These are phyloP conservation scores for Aspergillus wentii DNA, from an alignment of 495 filamentous ascomycete species.

Conservation along the genomic window DNA sequence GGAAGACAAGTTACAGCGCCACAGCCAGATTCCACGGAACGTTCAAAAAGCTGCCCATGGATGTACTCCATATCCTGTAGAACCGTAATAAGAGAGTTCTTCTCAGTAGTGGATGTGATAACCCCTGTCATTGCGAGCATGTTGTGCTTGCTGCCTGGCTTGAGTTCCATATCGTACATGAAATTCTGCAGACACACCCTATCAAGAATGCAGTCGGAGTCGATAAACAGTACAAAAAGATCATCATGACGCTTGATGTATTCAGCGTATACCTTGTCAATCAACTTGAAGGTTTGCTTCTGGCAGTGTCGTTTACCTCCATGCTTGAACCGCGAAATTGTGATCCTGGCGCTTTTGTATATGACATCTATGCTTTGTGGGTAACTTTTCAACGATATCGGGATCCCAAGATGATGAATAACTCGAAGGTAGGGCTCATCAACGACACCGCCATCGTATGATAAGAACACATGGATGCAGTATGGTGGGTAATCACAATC, in stretches of 20 bases:
- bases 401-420: conserved; percentile 81
- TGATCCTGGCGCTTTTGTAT: conserved; percentile 79
- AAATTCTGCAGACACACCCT: conserved; percentile 93
- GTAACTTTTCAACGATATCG: conserved; percentile 69
- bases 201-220: conserved; percentile 96
- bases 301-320: conserved; percentile 94
- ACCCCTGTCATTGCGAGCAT: conserved; percentile 99
- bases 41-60: conserved; percentile 95
- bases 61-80: conserved; percentile 98
- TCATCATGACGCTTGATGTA: conserved; percentile 89
- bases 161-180: conserved; percentile 98
- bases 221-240: conserved; percentile 94
- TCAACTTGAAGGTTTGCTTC: conserved; percentile 89
- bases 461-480: conserved; percentile 94
- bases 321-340: conserved; percentile 88
- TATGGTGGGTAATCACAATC: conserved; percentile 91
- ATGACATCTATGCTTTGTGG: conserved; percentile 87
- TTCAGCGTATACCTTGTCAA: conserved; percentile 87
- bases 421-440: conserved; percentile 89
- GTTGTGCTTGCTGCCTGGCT: conserved; percentile 84
- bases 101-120: conserved; percentile 90
- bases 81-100: conserved; percentile 83
- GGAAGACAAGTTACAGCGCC: conserved; percentile 94
- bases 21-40: conserved; percentile 92
- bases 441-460: conserved; percentile 86